Conservation (phyloP, 1,139 yeast species). For the Pichia sp. region DNA sequence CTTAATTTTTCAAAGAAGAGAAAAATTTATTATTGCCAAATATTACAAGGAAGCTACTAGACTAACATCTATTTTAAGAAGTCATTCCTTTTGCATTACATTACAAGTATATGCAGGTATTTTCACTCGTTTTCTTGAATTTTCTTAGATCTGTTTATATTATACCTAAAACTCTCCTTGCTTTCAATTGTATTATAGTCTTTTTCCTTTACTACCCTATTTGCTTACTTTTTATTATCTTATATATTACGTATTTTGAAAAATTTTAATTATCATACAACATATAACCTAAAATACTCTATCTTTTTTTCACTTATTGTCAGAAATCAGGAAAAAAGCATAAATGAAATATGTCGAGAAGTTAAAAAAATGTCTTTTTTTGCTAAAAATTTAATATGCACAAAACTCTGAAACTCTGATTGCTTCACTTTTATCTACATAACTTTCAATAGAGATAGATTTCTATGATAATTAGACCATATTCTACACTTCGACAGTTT, state of each 20-base stretch:
- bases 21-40: neutral
- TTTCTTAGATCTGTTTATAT: neutral
- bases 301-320: too few relatives aligned
- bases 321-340: too few relatives aligned
- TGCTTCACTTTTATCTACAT: too few relatives aligned
- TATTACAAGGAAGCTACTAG: neutral
- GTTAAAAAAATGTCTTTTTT: too few relatives aligned
- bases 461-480: too few relatives aligned
- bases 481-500: neutral
- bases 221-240: neutral
- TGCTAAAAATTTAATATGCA: too few relatives aligned
- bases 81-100: neutral
- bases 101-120: neutral
- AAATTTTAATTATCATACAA: too few relatives aligned
- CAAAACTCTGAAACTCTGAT: too few relatives aligned
- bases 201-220: neutral
- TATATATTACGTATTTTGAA: neutral
- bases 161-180: constrained; percentile 1
- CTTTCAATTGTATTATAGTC: constrained; percentile 6
- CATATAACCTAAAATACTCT: too few relatives aligned
- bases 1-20: neutral
- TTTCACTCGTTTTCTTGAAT: neutral
- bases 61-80: neutral
- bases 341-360: too few relatives aligned
- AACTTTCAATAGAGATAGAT: too few relatives aligned